Evolutionary conservation across 345 rosid genomes (phyloP).

Genomic region (Lenwebbia sp.): DNA sequence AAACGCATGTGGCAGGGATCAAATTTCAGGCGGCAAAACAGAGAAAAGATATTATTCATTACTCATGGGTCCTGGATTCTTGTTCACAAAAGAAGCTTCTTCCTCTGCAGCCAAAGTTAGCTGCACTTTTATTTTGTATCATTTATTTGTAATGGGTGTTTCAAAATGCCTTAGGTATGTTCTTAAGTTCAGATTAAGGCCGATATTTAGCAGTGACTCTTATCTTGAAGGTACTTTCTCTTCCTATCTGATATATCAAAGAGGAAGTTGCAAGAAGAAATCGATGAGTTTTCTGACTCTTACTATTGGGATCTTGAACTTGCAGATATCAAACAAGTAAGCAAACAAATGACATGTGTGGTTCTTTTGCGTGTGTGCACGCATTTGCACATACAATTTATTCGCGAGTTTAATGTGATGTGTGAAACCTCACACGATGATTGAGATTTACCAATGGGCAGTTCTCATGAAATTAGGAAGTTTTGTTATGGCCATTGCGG

Average conservation of each 20-base stretch:
- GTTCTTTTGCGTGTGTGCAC: neutral
- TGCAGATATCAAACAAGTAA: constrained; percentile 73
- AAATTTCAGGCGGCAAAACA: constrained; percentile 86
- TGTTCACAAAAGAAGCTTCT: constrained; percentile 67
- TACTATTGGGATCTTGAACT: constrained; percentile 77
- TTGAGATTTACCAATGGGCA: neutral
- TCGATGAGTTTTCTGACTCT: constrained; percentile 82
- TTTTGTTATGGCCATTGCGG: neutral
- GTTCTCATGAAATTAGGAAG: neutral
- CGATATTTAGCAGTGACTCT: neutral
- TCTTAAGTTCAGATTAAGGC: neutral
- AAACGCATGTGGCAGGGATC: constrained; percentile 41
- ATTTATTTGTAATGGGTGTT: neutral
- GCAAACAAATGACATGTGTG: neutral
- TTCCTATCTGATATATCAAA: constrained; percentile 63
- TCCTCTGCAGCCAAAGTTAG: constrained; percentile 83
- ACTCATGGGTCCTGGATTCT: constrained; percentile 83
- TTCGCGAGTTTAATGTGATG: neutral
- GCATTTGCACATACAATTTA: neutral
- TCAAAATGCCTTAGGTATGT: neutral
- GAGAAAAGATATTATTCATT: constrained; percentile 70
- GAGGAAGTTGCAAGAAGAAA: constrained; percentile 67
- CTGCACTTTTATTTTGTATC: neutral
- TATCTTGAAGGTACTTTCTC: constrained; percentile 63
- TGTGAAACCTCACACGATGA: neutral